Conservation (phyloP, 1,284 basidiomycete species). For the Phlebopus sp. region DNA sequence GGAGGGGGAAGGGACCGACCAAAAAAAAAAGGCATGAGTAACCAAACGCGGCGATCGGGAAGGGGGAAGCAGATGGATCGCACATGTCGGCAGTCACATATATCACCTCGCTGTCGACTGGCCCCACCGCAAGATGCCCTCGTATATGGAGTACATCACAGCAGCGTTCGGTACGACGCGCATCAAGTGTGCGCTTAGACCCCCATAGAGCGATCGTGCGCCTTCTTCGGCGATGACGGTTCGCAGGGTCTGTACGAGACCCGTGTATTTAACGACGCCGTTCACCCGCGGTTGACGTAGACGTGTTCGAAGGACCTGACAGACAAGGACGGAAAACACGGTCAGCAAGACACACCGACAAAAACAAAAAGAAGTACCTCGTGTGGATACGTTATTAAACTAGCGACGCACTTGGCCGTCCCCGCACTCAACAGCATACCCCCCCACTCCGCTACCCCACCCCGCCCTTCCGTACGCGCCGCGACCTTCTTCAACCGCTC, state of each 20-base stretch:
- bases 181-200: conserved; percentile 92
- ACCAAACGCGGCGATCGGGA: too few species aligned
- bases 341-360: not conserved
- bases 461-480: conserved; percentile 50
- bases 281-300: conserved; percentile 81
- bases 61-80: too few species aligned
- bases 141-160: conserved; percentile 92
- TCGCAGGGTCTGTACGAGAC: conserved; percentile 81
- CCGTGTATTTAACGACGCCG: conserved; percentile 82
- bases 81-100: not conserved
- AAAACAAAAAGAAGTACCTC: conserved; percentile 57
- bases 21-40: too few species aligned
- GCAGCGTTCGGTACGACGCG: conserved; percentile 96
- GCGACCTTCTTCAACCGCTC: conserved; percentile 77
- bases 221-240: conserved; percentile 92
- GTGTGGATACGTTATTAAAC: conserved; percentile 94
- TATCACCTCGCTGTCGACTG: not conserved
- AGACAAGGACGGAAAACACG: conserved; percentile 1
- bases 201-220: conserved; percentile 82
- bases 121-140: conserved; percentile 68
- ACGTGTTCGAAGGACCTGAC: conserved; percentile 85
- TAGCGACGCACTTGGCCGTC: conserved; percentile 90
- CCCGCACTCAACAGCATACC: conserved; percentile 91
- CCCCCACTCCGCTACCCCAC: conserved; percentile 62
- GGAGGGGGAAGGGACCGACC: too few species aligned